Percentiles rank a stretch among this genome's conserved stretches.
phyloP scores from a whole-genome alignment of 805 yeast genomes.

The Kregervanrija delftensis region DNA sequence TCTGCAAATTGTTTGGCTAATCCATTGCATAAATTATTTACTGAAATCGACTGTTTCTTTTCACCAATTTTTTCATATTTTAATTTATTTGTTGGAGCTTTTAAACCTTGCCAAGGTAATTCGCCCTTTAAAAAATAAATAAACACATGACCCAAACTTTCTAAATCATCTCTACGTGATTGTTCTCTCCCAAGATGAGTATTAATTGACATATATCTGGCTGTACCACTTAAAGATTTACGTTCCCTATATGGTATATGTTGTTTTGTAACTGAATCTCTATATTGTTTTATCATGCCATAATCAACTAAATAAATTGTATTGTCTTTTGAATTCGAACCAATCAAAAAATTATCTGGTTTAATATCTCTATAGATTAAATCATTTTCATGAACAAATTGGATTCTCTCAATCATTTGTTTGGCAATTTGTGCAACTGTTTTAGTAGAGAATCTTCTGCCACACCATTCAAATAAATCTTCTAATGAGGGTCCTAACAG shows the following conservation, averaged over 20 bases:
- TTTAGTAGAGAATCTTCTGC: conserved; percentile 61
- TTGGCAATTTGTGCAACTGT: conserved; percentile 70
- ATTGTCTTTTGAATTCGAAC: conserved; percentile 49
- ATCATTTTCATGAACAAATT: conserved; percentile 70
- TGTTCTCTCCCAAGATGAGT: conserved; percentile 86
- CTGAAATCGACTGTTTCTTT: conserved; percentile 64
- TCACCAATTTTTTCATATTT: conserved; percentile 82
- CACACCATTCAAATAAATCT: conserved; percentile 86
- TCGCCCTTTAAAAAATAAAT: conserved; percentile 73
- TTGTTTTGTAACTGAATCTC: conserved; percentile 73
- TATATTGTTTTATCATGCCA: conserved; percentile 82
- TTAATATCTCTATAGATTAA: conserved; percentile 75
- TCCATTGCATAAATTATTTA: conserved; percentile 53
- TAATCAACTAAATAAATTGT: conserved; percentile 70
- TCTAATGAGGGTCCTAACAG: conserved; percentile 78
- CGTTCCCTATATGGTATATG: conserved; percentile 80
- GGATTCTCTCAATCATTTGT: conserved; percentile 70
- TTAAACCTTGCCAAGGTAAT: conserved; percentile 86
- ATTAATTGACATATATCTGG: conserved; percentile 81
- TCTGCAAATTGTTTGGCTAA: conserved; percentile 71
- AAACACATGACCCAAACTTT: conserved; percentile 76
- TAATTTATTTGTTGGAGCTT: conserved; percentile 78
- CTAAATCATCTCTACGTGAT: conserved; percentile 76
- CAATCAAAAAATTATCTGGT: conserved; percentile 77
- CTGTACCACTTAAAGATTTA: conserved; percentile 77